Evolutionary conservation across 176 grass and related monocot species (phyloP).

Genomic region (Oryza meyeriana): DNA sequence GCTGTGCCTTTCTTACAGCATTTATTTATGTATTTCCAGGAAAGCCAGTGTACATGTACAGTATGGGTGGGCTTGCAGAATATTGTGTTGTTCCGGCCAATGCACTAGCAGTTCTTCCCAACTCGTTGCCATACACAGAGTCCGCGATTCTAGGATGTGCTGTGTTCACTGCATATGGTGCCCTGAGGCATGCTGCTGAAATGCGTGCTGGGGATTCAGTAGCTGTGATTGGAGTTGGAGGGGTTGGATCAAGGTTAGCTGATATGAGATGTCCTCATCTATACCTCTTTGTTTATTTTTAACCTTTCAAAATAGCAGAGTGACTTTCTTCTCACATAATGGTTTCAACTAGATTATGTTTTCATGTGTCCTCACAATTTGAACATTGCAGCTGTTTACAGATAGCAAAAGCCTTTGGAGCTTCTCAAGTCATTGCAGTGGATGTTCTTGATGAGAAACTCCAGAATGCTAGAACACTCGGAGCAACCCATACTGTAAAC

Average conservation of each 20-base stretch:
- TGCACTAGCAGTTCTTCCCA: conserved; percentile 72
- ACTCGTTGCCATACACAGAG: conserved; percentile 77
- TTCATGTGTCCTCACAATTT: neutral
- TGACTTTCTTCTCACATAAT: neutral
- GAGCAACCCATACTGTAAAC: conserved; percentile 87
- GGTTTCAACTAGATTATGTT: neutral
- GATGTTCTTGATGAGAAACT: conserved; percentile 96
- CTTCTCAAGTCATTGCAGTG: conserved; percentile 89
- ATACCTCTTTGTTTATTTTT: neutral
- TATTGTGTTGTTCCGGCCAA: conserved; percentile 95
- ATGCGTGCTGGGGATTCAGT: conserved; percentile 85
- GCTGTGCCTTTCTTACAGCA: conserved; percentile 4
- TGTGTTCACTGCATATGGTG: conserved; percentile 95
- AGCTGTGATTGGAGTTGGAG: conserved; percentile 97
- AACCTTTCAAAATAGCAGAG: neutral
- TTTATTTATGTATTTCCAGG: conserved; percentile 44
- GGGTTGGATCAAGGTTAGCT: conserved; percentile 90
- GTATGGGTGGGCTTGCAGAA: conserved; percentile 94
- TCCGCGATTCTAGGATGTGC: conserved; percentile 95
- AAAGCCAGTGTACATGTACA: conserved; percentile 96
- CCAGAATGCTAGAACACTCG: conserved; percentile 73
- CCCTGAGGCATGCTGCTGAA: conserved; percentile 92
- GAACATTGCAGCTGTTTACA: conserved; percentile 78
- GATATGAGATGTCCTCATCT: conserved; percentile 12
- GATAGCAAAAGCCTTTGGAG: conserved; percentile 96